These are phyloP conservation scores for Diaporthe ilicicola DNA, from an alignment of 2,329 filamentous ascomycete genomes.

Conservation along the genomic window DNA sequence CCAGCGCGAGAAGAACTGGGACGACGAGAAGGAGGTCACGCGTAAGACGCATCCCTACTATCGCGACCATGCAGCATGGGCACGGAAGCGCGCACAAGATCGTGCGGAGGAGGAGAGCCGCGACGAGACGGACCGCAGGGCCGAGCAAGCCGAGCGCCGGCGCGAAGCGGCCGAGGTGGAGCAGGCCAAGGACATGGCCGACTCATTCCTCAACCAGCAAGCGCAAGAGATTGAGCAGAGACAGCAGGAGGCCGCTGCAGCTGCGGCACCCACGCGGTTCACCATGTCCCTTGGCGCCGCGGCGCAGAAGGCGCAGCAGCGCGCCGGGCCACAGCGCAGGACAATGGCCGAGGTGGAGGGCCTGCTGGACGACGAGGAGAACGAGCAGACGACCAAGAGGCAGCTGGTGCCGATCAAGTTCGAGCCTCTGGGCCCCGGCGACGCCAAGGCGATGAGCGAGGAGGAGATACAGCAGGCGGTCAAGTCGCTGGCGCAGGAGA, in stretches of 20 bases:
- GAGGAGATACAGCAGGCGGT: slow-evolving; percentile 88
- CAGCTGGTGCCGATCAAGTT: slow-evolving; percentile 86
- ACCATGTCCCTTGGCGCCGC: slow-evolving; percentile 93
- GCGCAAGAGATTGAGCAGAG: slow-evolving; percentile 76
- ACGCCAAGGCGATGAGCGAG: slow-evolving; percentile 76
- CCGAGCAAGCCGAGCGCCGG: slow-evolving; percentile 78
- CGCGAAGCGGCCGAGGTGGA: slow-evolving; percentile 77
- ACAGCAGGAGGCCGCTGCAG: slow-evolving; percentile 46
- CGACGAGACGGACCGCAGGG: slow-evolving; percentile 83
- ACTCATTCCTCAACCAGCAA: slow-evolving; percentile 88
- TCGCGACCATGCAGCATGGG: slow-evolving; percentile 84
- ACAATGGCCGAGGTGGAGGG: slow-evolving; percentile 95
- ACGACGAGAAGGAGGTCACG: slow-evolving; percentile 84
- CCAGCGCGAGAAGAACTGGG: slow-evolving; percentile 73
- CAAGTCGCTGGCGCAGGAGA: slow-evolving; percentile 84
- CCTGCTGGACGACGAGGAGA: slow-evolving; percentile 93
- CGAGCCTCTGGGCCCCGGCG: slow-evolving; percentile 66
- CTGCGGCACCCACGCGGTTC: slow-evolving; percentile 77
- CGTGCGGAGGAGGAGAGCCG: slow-evolving; percentile 76
- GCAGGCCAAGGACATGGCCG: slow-evolving; percentile 83
- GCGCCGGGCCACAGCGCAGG: slow-evolving; percentile 68
- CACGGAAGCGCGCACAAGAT: slow-evolving; percentile 79
- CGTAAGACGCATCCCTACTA: slow-evolving; percentile 85
- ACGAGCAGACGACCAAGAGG: slow-evolving; percentile 74
- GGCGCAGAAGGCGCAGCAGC: slow-evolving; percentile 74